Evolutionary conservation across 257 asterid species (phyloP).

Genomic region (Solanum pennellii): DNA sequence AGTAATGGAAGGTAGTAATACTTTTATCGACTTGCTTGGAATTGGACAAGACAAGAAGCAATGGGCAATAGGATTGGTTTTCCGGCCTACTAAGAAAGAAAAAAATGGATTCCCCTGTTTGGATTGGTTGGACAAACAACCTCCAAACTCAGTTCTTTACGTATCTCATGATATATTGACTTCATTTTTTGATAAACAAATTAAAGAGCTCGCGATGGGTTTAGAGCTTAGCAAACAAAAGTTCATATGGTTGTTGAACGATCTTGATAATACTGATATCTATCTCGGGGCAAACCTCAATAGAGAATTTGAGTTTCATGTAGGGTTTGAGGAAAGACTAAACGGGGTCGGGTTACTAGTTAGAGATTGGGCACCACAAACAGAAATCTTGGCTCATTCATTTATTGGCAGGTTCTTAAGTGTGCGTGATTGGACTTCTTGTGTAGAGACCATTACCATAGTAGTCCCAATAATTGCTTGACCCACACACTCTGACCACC

Average conservation of each 20-base stretch:
- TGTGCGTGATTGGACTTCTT: not conserved
- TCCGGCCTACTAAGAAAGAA: not conserved
- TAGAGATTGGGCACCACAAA: not conserved
- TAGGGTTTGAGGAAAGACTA: not conserved
- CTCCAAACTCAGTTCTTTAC: not conserved
- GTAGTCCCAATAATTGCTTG: not conserved
- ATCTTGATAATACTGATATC: too few relatives aligned
- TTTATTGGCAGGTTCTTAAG: not conserved
- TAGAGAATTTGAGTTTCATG: too few relatives aligned
- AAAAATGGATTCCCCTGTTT: not conserved
- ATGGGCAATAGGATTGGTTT: not conserved
- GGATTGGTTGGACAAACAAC: not conserved
- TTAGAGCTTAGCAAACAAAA: not conserved
- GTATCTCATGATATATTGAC: not conserved
- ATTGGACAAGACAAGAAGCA: too few relatives aligned
- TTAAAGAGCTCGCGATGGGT: not conserved
- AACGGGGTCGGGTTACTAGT: not conserved
- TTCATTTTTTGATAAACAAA: not conserved
- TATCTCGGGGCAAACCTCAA: not conserved
- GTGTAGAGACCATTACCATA: not conserved
- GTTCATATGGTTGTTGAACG: not conserved
- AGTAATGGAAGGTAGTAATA: not conserved
- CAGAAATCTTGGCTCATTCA: not conserved
- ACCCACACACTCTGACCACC: not conserved
- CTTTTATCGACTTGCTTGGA: not conserved